Base-by-base conservation (phyloP, 495 filamentous ascomycete genomes). In the Aspergillus bridgeri region DNA sequence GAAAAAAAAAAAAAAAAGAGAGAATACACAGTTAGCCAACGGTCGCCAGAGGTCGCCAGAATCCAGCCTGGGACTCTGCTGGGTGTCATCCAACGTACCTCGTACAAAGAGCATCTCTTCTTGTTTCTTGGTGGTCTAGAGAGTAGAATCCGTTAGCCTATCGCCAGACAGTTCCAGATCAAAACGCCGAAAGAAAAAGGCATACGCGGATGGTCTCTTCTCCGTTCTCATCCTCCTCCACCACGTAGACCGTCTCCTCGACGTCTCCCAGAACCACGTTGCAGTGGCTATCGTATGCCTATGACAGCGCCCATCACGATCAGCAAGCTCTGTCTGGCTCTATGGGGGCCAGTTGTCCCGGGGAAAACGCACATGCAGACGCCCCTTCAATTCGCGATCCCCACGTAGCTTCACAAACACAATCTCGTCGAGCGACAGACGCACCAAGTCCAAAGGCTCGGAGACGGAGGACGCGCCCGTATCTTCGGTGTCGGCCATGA, bases 51-150 rank as follows among this genome's bases (percentile, higher is more conserved):
- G 33, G 21, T 21, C 29, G 27, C 17, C 33, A 19, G 43, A 20
- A 29, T 3, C 25, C 3, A 27, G 18, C 42, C 11, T 17, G 11
- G 20, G 42, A 22, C 21, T n/a, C n/a, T 17, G 23, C 13, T n/a
- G 19, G n/a, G 20, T 20, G 17, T 25, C 51, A 18, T 8, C 13
- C 33, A 24, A 75, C 83, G 53, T 71, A 96, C 93, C 94, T 88
- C 94, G 79, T 23, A 98, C 94, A 67, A 99, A 99, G n/a, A 99
- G 76, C 94, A 98, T 99, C 69, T 98, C 95, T 44, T 91, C 92
- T 66, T 96, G 93, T 75, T 95, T 96, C 72, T 91, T 94, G 55
- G 92, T 85, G 11, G 91, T 96, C 92, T 96, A 59, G 38, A 53
- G 20, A n/a, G 53, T 43, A 18, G 54, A 18, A 22, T 33, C 46